Conservation (phyloP, 2,329 filamentous ascomycete species). For the Phialophora tarda region DNA sequence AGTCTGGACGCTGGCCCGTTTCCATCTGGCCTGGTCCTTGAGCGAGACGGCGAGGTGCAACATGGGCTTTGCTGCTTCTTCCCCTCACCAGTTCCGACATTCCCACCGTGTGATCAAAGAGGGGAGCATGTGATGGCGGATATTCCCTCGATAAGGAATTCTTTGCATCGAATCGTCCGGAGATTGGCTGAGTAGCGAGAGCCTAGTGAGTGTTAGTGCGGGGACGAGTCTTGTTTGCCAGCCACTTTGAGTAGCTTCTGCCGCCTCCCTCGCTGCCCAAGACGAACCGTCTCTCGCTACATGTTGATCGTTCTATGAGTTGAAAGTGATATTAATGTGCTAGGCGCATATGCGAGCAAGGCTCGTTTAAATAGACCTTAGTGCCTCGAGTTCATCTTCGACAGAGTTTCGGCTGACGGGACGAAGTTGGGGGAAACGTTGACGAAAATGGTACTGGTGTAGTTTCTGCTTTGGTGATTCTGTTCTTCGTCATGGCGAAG, state of each 20-base stretch:
- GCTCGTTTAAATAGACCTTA: not conserved
- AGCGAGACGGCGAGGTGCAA: not conserved
- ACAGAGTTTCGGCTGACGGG: slow-evolving; percentile 7
- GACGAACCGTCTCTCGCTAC: slow-evolving; percentile 15
- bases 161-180: slow-evolving; percentile 10
- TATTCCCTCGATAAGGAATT: slow-evolving; percentile 26
- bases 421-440: not conserved
- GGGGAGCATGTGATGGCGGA: slow-evolving; percentile 6
- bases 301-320: slow-evolving; percentile 13
- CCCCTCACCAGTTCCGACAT: slow-evolving; percentile 5
- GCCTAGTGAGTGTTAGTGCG: slow-evolving; percentile 24
- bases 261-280: not conserved
- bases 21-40: slow-evolving; percentile 16
- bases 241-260: slow-evolving; percentile 11
- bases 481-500: slow-evolving; percentile 4
- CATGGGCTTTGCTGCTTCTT: not conserved
- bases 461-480: slow-evolving; percentile 3
- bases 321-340: slow-evolving; percentile 18
- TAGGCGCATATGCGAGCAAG: slow-evolving; percentile 18
- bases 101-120: not conserved
- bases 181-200: slow-evolving; percentile 24
- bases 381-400: not conserved
- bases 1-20: slow-evolving; percentile 9
- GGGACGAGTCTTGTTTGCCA: slow-evolving; percentile 2
- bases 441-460: not conserved